These are phyloP conservation scores for Chaetomium fimeti DNA, from an alignment of 495 filamentous ascomycete species.

Conservation along the genomic window DNA sequence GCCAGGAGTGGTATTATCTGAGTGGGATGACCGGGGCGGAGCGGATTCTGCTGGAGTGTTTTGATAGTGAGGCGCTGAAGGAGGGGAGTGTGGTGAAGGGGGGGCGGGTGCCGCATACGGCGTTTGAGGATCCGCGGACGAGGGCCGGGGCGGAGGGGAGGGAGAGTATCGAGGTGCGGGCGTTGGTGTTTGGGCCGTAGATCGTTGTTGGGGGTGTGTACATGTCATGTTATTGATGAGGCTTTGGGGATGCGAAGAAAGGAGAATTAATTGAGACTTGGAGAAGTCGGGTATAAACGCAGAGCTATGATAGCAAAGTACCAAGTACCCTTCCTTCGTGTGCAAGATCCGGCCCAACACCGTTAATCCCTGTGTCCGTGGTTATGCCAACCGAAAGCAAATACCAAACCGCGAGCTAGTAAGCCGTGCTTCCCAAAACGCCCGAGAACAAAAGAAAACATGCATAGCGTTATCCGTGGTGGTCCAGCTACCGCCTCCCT, in stretches of 20 bases:
- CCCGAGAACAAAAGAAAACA: not conserved
- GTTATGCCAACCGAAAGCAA: not conserved
- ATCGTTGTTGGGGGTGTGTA: not conserved
- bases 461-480: not conserved
- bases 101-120: constrained; percentile 74
- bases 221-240: not conserved
- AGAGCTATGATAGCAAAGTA: constrained; percentile 5
- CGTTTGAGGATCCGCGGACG: constrained; percentile 72
- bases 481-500: not conserved
- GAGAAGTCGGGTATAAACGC: constrained; percentile 13
- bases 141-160: constrained; percentile 56
- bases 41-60: constrained; percentile 78
- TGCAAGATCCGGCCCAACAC: constrained; percentile 1
- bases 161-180: constrained; percentile 86
- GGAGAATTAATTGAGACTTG: not conserved
- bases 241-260: not conserved
- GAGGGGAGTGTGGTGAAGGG: constrained; percentile 51
- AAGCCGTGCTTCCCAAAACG: constrained; percentile 2
- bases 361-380: constrained; percentile 2
- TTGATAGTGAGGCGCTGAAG: constrained; percentile 59
- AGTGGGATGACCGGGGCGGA: constrained; percentile 75
- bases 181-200: constrained; percentile 74
- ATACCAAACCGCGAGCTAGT: not conserved
- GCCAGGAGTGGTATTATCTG: constrained; percentile 73
- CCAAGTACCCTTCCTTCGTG: not conserved